These are phyloP conservation scores for Aspergillus bombycis DNA, from an alignment of 2,329 filamentous ascomycete genomes.

Conservation along the genomic window DNA sequence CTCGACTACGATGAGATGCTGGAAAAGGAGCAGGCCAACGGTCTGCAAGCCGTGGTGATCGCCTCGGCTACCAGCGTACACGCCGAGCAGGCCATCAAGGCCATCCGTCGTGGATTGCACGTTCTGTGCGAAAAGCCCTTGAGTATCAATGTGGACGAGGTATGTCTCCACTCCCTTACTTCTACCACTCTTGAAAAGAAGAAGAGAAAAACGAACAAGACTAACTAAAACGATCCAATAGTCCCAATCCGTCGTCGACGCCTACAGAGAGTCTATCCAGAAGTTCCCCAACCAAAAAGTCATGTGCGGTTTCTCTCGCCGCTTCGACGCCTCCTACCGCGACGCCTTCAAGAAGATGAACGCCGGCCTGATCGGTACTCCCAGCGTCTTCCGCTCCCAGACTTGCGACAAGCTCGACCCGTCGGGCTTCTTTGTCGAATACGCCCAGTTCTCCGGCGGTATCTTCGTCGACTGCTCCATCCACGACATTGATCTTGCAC, in stretches of 20 bases:
- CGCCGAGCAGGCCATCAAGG: constrained; percentile 58
- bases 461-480: constrained; percentile 72
- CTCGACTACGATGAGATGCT: constrained; percentile 58
- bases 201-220: neutral
- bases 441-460: constrained; percentile 65
- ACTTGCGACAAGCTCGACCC: constrained; percentile 69
- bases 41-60: constrained; percentile 57
- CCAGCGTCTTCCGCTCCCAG: constrained; percentile 63
- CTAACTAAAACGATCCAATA: neutral
- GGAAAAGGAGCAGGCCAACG: constrained; percentile 41
- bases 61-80: constrained; percentile 58
- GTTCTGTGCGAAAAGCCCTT: constrained; percentile 58
- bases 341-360: constrained; percentile 58
- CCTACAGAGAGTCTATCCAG: neutral
- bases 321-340: constrained; percentile 68
- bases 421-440: constrained; percentile 67
- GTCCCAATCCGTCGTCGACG: neutral
- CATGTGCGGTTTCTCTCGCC: constrained; percentile 67
- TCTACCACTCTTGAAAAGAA: neutral
- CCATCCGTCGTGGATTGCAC: constrained; percentile 57
- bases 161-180: constrained; percentile 36
- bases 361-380: constrained; percentile 60
- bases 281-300: constrained; percentile 56
- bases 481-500: constrained; percentile 68
- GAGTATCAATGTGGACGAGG: constrained; percentile 60